Percentiles rank a stretch among this genome's conserved stretches.
phyloP scores from a whole-genome alignment of 768 basidiomycete genomes.

The Postia placenta region DNA sequence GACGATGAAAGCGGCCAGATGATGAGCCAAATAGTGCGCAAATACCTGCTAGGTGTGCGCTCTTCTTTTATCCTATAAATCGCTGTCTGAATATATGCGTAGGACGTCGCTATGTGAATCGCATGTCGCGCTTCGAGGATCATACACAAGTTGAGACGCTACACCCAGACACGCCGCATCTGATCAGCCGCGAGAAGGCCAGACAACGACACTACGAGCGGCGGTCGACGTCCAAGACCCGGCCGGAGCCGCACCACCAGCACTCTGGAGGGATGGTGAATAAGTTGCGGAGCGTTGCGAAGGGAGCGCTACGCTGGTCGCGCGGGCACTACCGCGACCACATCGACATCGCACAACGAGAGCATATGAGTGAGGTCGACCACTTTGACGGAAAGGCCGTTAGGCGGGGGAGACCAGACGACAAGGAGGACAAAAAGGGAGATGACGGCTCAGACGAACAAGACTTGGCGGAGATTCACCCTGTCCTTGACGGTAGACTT shows the following conservation, averaged over 20 bases:
- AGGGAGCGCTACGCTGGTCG: slow-evolving; percentile 38
- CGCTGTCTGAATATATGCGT: slow-evolving; percentile 5
- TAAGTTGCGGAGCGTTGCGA: slow-evolving; percentile 44
- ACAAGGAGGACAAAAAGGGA: slow-evolving; percentile 7
- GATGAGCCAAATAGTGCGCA: slow-evolving; percentile 74
- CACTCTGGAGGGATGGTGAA: slow-evolving; percentile 25
- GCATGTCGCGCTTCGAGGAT: slow-evolving; percentile 39
- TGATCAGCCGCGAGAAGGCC: slow-evolving; percentile 43
- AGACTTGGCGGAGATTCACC: slow-evolving; percentile 26
- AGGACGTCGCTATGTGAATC: slow-evolving; percentile 76
- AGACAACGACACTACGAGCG: slow-evolving; percentile 27
- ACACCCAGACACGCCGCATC: slow-evolving; percentile 36
- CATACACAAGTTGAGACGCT: slow-evolving; percentile 27
- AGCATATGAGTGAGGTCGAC: slow-evolving; percentile 79
- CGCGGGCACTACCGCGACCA: slow-evolving; percentile 50
- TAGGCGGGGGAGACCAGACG: slow-evolving; percentile 9
- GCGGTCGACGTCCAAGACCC: neutral
- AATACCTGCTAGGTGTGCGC: slow-evolving; percentile 70
- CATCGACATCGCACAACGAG: slow-evolving; percentile 52
- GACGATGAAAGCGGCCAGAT: slow-evolving; percentile 81
- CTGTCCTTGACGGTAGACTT: slow-evolving; percentile 29
- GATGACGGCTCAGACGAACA: slow-evolving; percentile 15
- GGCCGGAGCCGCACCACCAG: slow-evolving; percentile 10
- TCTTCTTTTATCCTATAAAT: neutral
- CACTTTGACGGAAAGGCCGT: slow-evolving; percentile 51